Base-by-base conservation (phyloP, 441 rosid species). In the Geranium incanum region DNA sequence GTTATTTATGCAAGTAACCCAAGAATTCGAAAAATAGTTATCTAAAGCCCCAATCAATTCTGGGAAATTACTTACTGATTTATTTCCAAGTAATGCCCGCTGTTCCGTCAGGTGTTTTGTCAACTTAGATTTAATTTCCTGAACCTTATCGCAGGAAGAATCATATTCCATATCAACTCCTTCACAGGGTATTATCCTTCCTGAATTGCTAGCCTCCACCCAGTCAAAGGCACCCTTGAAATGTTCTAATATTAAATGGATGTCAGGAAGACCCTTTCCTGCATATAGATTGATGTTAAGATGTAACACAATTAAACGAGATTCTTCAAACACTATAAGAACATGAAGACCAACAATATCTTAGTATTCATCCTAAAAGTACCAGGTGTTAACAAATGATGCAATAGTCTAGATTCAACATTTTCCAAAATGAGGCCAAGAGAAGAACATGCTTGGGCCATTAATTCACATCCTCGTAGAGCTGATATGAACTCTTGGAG, bases 191-290 rank as follows among this genome's bases (percentile, higher is more conserved):
- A 89, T 83, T 74, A 95, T 73, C 67, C 98, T 96, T 70, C 99
- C 99, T 70, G 97, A 85, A 78, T 67, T 80, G 78, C 85, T 76
- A 74, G 99, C 99, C 85, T 91, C 99, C 67, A 71, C 89, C 99
- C 99, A 95, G 78, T 95, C 95, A 75, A 95, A 95, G 55, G 92
- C 98, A 79, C 85, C 89, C 84, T 92, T 91, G 78, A 95, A 92
- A 79, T 88, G 92, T 72, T 81, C 82, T 62, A 95, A 84, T 77
- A 81, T 76, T 76, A 90, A 71, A 81, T 78, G 77, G 70, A 86
- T 70, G 69, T 83, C 77, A 6, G 93, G 97, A 75, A 88, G 87
- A 82, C 86, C 84, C 78, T 85, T 79, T 76, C 97, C 99, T 92
- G 86, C 74, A 80, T 13, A 66, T 16, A 23, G 62, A 69, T 38